phyloP scores from a whole-genome alignment of 805 yeast species.

The Saccharomycopsis guyanensis region DNA sequence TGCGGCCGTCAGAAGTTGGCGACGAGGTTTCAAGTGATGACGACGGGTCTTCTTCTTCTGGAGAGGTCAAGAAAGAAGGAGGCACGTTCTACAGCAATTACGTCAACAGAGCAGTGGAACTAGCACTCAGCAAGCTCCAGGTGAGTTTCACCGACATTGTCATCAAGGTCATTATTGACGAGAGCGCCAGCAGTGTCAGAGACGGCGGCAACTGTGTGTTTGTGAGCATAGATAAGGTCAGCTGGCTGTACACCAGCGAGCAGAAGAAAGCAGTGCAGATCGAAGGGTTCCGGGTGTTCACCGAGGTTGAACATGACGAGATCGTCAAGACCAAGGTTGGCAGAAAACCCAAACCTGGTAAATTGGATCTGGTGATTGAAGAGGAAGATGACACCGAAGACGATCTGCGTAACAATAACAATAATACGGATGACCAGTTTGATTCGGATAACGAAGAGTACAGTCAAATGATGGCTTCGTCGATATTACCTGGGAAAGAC shows the following conservation, averaged over 20 bases:
- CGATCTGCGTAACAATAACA: no score
- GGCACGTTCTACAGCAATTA: constrained; percentile 15
- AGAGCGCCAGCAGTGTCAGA: constrained; percentile 1
- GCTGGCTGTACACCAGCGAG: constrained; percentile 38
- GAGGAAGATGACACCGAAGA: constrained; percentile 26
- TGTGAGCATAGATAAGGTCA: constrained; percentile 28
- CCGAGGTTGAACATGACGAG: constrained; percentile 26
- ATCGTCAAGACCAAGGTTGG: neutral
- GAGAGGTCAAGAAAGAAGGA: constrained; percentile 22
- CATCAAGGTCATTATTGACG: constrained; percentile 43
- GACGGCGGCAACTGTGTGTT: constrained; percentile 12
- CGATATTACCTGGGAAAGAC: constrained; percentile 21
- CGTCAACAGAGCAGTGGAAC: constrained; percentile 51
- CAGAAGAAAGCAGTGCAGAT: constrained; percentile 34
- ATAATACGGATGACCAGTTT: constrained; percentile 28
- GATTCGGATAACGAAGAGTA: constrained; percentile 23
- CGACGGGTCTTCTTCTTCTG: constrained; percentile 28
- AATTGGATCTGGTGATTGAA: constrained; percentile 24
- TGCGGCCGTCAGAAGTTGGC: constrained; percentile 17
- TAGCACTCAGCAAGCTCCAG: constrained; percentile 55
- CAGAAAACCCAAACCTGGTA: constrained; percentile 16
- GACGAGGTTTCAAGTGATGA: constrained; percentile 16
- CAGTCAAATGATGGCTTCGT: constrained; percentile 28
- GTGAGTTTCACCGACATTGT: constrained; percentile 41
- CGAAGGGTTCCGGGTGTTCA: constrained; percentile 30